Evolutionary conservation across 129 eudicot genomes (phyloP).

Genomic region (Flaveria ramosissima): DNA sequence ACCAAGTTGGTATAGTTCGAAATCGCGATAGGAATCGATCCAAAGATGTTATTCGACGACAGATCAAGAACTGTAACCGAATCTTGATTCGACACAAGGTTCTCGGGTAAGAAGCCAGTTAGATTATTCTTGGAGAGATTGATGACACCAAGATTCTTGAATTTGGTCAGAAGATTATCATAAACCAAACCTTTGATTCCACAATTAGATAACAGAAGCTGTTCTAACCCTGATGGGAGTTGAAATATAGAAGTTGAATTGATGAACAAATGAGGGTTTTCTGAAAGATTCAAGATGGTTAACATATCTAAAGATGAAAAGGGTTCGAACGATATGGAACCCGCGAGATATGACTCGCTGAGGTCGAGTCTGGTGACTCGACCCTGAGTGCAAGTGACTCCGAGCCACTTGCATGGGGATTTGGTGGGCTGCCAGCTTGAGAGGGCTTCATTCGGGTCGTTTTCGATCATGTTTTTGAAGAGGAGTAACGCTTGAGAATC

Average conservation of each 20-base stretch:
- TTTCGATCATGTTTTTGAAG: slow-evolving; percentile 71
- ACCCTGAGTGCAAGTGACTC: slow-evolving; percentile 60
- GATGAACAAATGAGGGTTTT: slow-evolving; percentile 48
- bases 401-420: slow-evolving; percentile 73
- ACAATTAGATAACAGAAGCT: slow-evolving; percentile 54
- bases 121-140: slow-evolving; percentile 68
- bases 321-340: slow-evolving; percentile 54
- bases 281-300: slow-evolving; percentile 58
- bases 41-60: slow-evolving; percentile 56
- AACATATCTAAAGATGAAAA: slow-evolving; percentile 68
- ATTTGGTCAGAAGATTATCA: slow-evolving; percentile 40
- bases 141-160: slow-evolving; percentile 55
- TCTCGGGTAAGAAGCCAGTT: slow-evolving; percentile 61
- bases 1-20: slow-evolving; percentile 64
- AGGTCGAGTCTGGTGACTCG: slow-evolving; percentile 73
- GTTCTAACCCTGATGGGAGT: slow-evolving; percentile 64
- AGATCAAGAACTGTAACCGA: slow-evolving; percentile 58
- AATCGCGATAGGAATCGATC: slow-evolving; percentile 51
- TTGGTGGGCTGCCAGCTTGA: slow-evolving; percentile 58
- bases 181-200: slow-evolving; percentile 65
- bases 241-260: slow-evolving; percentile 66
- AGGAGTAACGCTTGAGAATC: slow-evolving; percentile 55
- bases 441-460: slow-evolving; percentile 56
- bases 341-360: slow-evolving; percentile 51
- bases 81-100: slow-evolving; percentile 47